A percentile compares a stretch with the other conserved stretches of the same genome.
Evolutionary conservation across 2,329 filamentous ascomycete genomes (phyloP).

Genomic region (Daldinia eschscholtzii): DNA sequence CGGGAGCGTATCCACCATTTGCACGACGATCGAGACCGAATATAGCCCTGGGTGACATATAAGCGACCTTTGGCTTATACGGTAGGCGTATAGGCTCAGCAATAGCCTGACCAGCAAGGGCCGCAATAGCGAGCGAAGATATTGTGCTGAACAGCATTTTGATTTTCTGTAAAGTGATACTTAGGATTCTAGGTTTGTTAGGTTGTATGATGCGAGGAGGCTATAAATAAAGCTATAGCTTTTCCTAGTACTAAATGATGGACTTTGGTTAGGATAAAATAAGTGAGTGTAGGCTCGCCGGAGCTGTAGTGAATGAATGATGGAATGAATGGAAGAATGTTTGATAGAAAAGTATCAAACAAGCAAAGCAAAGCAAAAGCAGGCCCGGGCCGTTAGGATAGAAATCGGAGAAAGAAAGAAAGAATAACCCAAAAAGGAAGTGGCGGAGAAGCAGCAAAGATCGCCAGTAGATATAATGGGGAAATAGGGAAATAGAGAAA

Average conservation of each 20-base stretch:
- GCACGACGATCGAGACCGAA: slow-evolving; percentile 46
- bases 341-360: slow-evolving; percentile 35
- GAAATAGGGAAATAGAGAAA: slow-evolving; percentile 17
- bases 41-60: slow-evolving; percentile 48
- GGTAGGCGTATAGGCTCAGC: slow-evolving; percentile 47
- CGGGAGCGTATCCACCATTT: slow-evolving; percentile 49
- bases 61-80: slow-evolving; percentile 46
- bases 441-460: slow-evolving; percentile 13
- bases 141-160: slow-evolving; percentile 46
- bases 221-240: slow-evolving; percentile 6
- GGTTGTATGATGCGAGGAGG: slow-evolving; percentile 12
- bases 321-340: slow-evolving; percentile 4
- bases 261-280: slow-evolving; percentile 11
- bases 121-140: slow-evolving; percentile 44
- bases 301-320: slow-evolving; percentile 14
- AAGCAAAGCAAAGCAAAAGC: slow-evolving; percentile 21
- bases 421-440: slow-evolving; percentile 38
- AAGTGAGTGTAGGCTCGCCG: slow-evolving; percentile 8
- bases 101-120: slow-evolving; percentile 45
- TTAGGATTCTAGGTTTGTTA: slow-evolving; percentile 20
- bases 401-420: slow-evolving; percentile 39
- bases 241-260: slow-evolving; percentile 7
- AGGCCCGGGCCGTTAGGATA: slow-evolving; percentile 25
- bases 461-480: slow-evolving; percentile 22
- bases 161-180: slow-evolving; percentile 12